phyloP scores from a whole-genome alignment of 2,329 filamentous ascomycete genomes.

The Dryadomyces quercivorus region DNA sequence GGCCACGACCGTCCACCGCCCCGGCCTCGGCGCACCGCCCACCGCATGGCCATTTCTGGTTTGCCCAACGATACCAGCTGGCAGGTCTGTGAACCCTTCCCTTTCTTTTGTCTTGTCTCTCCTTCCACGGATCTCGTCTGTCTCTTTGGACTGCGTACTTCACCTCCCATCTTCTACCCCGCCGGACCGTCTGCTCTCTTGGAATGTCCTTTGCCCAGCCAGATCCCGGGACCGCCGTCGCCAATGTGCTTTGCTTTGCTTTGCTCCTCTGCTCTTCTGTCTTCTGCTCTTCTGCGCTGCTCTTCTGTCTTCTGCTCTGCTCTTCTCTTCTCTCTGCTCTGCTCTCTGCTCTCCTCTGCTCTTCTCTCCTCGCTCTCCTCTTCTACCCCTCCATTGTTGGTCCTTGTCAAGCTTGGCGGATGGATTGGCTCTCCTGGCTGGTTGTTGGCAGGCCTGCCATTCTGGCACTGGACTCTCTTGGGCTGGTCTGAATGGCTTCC shows the following conservation, averaged over 20 bases:
- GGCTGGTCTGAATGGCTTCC: too few species aligned
- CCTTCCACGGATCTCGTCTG: neutral
- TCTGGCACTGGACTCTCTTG: neutral
- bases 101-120: neutral
- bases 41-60: slow-evolving; percentile 95
- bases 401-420: neutral
- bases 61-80: slow-evolving; percentile 98
- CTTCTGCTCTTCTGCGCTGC: neutral
- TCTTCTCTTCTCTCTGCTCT: neutral
- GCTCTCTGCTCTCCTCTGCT: neutral
- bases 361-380: neutral
- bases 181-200: neutral
- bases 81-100: slow-evolving; percentile 73
- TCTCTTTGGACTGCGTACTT: neutral
- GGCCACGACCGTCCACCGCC: slow-evolving; percentile 45
- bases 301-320: neutral
- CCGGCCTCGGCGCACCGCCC: slow-evolving; percentile 84
- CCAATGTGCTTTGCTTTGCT: neutral
- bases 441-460: neutral
- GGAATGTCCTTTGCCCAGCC: neutral
- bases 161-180: neutral
- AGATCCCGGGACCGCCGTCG: neutral
- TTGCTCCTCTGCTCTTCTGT: neutral
- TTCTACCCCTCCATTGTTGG: too few species aligned
- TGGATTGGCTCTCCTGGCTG: neutral